These are phyloP conservation scores for Diaporthe sp. DNA, from an alignment of 2,329 filamentous ascomycete species.

Conservation along the genomic window DNA sequence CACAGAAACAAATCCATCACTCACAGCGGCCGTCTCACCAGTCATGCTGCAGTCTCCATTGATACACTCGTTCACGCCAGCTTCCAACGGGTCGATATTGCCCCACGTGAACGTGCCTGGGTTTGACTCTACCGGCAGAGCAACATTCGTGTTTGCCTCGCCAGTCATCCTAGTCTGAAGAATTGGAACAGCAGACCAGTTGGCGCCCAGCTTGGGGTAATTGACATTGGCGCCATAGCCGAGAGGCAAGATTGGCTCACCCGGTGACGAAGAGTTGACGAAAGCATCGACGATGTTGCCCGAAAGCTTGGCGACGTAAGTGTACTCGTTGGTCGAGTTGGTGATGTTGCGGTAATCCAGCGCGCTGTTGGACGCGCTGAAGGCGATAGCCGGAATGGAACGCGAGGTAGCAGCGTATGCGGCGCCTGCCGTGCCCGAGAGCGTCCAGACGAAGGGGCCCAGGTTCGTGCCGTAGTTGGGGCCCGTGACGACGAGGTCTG, in stretches of 20 bases:
- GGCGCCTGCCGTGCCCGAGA: slow-evolving; percentile 64
- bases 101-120: slow-evolving; percentile 58
- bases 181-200: slow-evolving; percentile 56
- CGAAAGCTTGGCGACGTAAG: slow-evolving; percentile 55
- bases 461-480: slow-evolving; percentile 69
- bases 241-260: slow-evolving; percentile 54
- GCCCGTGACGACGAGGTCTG: slow-evolving; percentile 66
- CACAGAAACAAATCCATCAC: slow-evolving; percentile 56
- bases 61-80: slow-evolving; percentile 61
- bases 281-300: slow-evolving; percentile 59
- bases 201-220: slow-evolving; percentile 57
- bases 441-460: slow-evolving; percentile 65
- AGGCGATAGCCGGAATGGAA: slow-evolving; percentile 62
- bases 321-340: slow-evolving; percentile 52
- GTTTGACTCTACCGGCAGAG: slow-evolving; percentile 54
- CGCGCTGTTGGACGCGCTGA: slow-evolving; percentile 57
- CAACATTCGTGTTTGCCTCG: slow-evolving; percentile 60
- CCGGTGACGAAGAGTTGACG: slow-evolving; percentile 51
- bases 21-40: slow-evolving; percentile 62
- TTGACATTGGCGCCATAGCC: slow-evolving; percentile 67
- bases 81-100: slow-evolving; percentile 52
- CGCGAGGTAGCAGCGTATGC: slow-evolving; percentile 63
- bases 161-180: slow-evolving; percentile 63
- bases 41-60: slow-evolving; percentile 65
- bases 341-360: slow-evolving; percentile 21